These are phyloP conservation scores for Paxillus rubicundulus DNA, from an alignment of 768 basidiomycete genomes.

Conservation along the genomic window DNA sequence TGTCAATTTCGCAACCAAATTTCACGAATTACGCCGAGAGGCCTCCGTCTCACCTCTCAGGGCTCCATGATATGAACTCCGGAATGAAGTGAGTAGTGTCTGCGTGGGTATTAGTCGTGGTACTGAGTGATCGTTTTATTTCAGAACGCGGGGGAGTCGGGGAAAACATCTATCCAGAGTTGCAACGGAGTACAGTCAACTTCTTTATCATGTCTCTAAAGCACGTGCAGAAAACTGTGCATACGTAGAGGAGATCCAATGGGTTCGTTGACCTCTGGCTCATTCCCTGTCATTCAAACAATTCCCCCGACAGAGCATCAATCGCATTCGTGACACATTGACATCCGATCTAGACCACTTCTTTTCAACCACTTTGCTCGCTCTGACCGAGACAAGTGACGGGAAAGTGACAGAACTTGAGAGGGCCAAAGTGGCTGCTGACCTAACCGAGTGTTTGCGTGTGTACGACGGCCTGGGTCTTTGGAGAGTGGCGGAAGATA, in stretches of 20 bases:
- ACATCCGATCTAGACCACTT: slow-evolving; percentile 84
- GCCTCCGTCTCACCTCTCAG: slow-evolving; percentile 30
- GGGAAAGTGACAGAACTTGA: slow-evolving; percentile 60
- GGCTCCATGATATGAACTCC: slow-evolving; percentile 29
- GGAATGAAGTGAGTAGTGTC: slow-evolving; percentile 36
- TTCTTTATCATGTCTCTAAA: slow-evolving; percentile 86
- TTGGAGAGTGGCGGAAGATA: slow-evolving; percentile 87
- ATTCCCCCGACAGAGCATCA: slow-evolving; percentile 60
- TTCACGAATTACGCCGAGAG: slow-evolving; percentile 39
- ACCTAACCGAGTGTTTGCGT: slow-evolving; percentile 73
- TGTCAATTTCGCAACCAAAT: slow-evolving; percentile 61
- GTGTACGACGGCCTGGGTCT: slow-evolving; percentile 79
- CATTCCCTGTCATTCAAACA: slow-evolving; percentile 7
- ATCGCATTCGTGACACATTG: slow-evolving; percentile 79
- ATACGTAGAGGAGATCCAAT: slow-evolving; percentile 81
- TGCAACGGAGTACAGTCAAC: slow-evolving; percentile 87
- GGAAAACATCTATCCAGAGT: slow-evolving; percentile 83
- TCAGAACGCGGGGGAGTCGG: slow-evolving; percentile 57
- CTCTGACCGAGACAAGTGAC: slow-evolving; percentile 48
- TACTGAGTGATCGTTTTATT: slow-evolving; percentile 10
- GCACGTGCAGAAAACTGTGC: slow-evolving; percentile 73
- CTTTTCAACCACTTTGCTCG: slow-evolving; percentile 59
- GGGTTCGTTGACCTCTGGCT: slow-evolving; percentile 52
- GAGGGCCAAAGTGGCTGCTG: slow-evolving; percentile 57
- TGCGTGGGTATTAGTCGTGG: background rate